Base-by-base conservation (phyloP, 768 basidiomycete species). In the Amyloporia xantha region DNA sequence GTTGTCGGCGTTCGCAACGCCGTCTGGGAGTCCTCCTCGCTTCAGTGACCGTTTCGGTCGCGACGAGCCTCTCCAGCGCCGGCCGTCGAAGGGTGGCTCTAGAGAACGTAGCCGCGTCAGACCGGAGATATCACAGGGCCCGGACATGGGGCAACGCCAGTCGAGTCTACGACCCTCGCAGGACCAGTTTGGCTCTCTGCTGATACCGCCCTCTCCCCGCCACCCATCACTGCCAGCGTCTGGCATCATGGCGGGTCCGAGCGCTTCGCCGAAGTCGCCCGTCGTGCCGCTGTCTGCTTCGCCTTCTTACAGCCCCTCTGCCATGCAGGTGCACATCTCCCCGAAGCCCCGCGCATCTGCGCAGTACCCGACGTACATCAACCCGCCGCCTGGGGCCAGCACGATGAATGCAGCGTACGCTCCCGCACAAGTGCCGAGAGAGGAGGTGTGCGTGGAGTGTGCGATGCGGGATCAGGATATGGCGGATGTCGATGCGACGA, bases 391-490 rank as follows among this genome's bases (percentile, higher is more conserved):
- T 52, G 62, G 77, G 1, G 74, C 76, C 11, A 76, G 73, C 44
- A 72, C 82, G 36, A 71, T 82, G 42, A 81, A 84, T 52, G 76
- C 84, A 2, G 74, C 81, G 3, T 81, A 78, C 58, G 59, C 81
- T 26, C 71, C 71, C 12, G 78, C 73, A 20, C 78, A 67, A 24
- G 61, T 59, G 4, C 71, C 68, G 9, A 82, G 78, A 54, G 86
- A 89, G 58, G 95, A 98, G 64, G 71, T 97, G 25, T 99, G 95
- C 58, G 74, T 96, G 28, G 96, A 98, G 66, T 99, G 96, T 62
- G 86, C 96, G 50, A 98, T 98, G 94, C 84, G 96, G 26, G 96
- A 99, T 66, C 82, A 95, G 62, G 96, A 99, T 63, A 91, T 99
- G 87, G 91, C 85, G 7, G 94, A 96, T 64, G 91, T 99, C 21